Evolutionary conservation across 176 grass and related monocot genomes (phyloP).

Genomic region (Triticum dicoccoides): DNA sequence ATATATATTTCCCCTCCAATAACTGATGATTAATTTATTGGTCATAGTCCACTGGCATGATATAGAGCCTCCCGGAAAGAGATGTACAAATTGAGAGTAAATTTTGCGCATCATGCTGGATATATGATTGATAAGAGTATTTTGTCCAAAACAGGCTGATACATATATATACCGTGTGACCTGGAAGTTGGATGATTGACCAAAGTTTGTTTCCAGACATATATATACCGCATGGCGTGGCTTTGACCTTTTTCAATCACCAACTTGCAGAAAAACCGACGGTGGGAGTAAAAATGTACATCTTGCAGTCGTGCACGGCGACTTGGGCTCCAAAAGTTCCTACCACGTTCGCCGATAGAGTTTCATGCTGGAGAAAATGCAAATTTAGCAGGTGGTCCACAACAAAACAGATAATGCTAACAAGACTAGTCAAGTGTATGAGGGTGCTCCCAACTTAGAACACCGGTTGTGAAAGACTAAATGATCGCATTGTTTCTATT

Average conservation of each 20-base stretch:
- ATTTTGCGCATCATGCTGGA: not conserved
- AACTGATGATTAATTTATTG: not conserved
- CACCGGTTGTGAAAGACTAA: not conserved
- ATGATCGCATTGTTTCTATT: not conserved
- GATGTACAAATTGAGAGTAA: not conserved
- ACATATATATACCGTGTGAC: not conserved
- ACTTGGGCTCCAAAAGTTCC: conserved; percentile 59
- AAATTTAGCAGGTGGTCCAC: not conserved
- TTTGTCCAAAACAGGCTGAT: not conserved
- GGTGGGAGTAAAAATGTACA: conserved; percentile 58
- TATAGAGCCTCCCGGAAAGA: not conserved
- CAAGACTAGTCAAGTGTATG: not conserved
- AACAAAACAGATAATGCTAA: not conserved
- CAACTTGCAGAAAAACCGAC: conserved; percentile 34
- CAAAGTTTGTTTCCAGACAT: not conserved
- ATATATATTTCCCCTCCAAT: not conserved
- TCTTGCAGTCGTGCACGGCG: conserved; percentile 67
- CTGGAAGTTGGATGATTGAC: not conserved
- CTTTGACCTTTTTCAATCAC: not conserved
- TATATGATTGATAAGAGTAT: not conserved
- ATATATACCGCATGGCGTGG: not conserved
- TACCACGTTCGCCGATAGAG: conserved; percentile 31
- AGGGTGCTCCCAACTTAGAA: no score
- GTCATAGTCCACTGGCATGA: not conserved
- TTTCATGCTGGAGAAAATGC: conserved; percentile 57